phyloP scores from a whole-genome alignment of 1,284 basidiomycete genomes.

The Ustilago cynodontis region DNA sequence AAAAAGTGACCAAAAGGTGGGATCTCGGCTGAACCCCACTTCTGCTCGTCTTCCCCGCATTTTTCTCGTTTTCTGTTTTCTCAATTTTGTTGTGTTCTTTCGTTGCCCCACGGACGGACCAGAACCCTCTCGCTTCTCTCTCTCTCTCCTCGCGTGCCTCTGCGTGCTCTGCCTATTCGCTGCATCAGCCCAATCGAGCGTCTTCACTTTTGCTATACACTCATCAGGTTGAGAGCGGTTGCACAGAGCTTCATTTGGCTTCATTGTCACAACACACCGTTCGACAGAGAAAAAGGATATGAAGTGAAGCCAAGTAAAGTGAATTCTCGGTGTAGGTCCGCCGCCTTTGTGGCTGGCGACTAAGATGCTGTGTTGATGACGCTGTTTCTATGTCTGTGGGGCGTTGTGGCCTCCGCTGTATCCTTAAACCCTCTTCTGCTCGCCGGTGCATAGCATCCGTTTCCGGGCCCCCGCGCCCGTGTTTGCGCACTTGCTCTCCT shows the following conservation, averaged over 20 bases:
- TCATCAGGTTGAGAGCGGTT: not conserved
- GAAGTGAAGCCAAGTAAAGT: not conserved
- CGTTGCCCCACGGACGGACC: not conserved
- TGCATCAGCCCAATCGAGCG: not conserved
- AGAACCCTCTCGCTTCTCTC: not conserved
- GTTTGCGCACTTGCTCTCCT: not conserved
- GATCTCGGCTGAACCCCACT: conserved; percentile 3
- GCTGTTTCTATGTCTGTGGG: not conserved
- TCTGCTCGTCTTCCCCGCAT: conserved; percentile 21
- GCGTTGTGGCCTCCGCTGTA: not conserved
- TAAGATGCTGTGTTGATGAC: too few species aligned
- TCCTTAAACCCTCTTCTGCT: not conserved
- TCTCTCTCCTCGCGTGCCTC: not conserved
- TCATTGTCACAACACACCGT: not conserved
- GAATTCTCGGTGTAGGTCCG: conserved; percentile 4
- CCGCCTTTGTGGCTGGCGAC: conserved; percentile 4
- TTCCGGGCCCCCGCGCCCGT: conserved; percentile 13
- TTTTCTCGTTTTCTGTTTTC: conserved; percentile 5
- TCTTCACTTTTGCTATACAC: not conserved
- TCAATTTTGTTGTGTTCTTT: conserved; percentile 2
- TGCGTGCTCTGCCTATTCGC: not conserved
- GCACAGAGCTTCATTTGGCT: not conserved
- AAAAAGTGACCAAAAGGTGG: not conserved
- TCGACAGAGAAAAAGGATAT: not conserved
- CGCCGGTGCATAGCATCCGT: conserved; percentile 7